Percentiles rank a stretch among this genome's conserved stretches.
Conservation (phyloP, 2,329 filamentous ascomycete species). For the Colletotrichum echinochloae region DNA sequence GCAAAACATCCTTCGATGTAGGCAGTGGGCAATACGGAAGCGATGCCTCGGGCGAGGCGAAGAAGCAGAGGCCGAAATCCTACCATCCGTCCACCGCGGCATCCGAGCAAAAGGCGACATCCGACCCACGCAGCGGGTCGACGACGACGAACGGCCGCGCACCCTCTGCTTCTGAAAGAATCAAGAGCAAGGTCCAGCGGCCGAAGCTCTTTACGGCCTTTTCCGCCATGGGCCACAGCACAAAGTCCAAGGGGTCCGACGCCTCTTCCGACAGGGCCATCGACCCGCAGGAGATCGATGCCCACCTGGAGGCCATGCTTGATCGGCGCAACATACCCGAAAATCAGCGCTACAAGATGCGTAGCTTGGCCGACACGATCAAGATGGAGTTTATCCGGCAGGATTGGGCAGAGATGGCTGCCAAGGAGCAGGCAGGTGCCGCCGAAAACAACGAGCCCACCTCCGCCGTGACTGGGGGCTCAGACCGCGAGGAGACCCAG, state of each 20-base stretch:
- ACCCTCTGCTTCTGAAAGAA: slow-evolving; percentile 43
- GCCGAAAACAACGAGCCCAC: slow-evolving; percentile 54
- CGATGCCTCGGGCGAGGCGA: slow-evolving; percentile 21
- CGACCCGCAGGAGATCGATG: slow-evolving; percentile 66
- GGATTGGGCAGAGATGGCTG: slow-evolving; percentile 79
- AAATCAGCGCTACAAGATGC: slow-evolving; percentile 94
- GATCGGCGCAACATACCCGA: slow-evolving; percentile 94
- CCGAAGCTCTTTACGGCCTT: slow-evolving; percentile 55
- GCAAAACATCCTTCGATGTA: slow-evolving; percentile 41
- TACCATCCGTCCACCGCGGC: slow-evolving; percentile 54
- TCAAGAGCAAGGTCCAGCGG: slow-evolving; percentile 54
- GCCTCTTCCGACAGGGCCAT: slow-evolving; percentile 67
- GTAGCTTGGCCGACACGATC: slow-evolving; percentile 86
- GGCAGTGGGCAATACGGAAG: slow-evolving; percentile 35
- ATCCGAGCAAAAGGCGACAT: slow-evolving; percentile 44
- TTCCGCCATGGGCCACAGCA: slow-evolving; percentile 53
- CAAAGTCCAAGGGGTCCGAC: slow-evolving; percentile 50
- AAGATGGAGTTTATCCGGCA: slow-evolving; percentile 97
- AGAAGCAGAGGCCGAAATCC: slow-evolving; percentile 63
- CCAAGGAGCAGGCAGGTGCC: slow-evolving; percentile 58
- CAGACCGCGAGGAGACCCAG: slow-evolving; percentile 58
- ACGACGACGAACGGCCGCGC: slow-evolving; percentile 20
- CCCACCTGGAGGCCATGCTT: slow-evolving; percentile 72
- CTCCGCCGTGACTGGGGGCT: slow-evolving; percentile 47
- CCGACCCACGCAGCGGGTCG: slow-evolving; percentile 39